Percentiles rank a stretch among this genome's conserved stretches.
phyloP scores from a whole-genome alignment of 2,329 filamentous ascomycete species.

The Diplocarpon mali region DNA sequence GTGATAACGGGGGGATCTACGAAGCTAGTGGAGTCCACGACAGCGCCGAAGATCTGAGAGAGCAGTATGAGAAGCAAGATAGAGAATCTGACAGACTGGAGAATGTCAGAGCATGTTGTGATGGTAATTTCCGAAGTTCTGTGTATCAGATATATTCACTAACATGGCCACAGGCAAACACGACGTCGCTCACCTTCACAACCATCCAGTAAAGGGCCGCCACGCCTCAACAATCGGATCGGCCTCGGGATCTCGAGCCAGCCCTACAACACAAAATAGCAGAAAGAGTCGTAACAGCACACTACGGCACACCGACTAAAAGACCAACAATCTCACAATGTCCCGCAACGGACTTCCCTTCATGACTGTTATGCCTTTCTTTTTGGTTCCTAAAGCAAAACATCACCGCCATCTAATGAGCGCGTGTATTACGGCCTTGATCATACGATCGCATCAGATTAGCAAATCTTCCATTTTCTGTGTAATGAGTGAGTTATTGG shows the following conservation, averaged over 20 bases:
- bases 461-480: too few species aligned
- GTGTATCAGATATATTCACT: constrained; percentile 8
- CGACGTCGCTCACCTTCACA: constrained; percentile 53
- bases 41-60: constrained; percentile 71
- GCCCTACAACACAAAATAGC: constrained; percentile 2
- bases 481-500: too few species aligned
- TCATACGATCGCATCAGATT: constrained; percentile 1
- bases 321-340: constrained; percentile 1
- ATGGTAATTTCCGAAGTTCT: constrained; percentile 54
- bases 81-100: constrained; percentile 70
- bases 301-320: constrained; percentile 17
- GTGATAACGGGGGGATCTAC: constrained; percentile 37
- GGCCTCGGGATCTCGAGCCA: constrained; percentile 13
- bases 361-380: constrained; percentile 18
- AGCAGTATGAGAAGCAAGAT: constrained; percentile 69
- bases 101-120: constrained; percentile 94
- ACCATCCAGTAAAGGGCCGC: constrained; percentile 36
- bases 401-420: constrained; percentile 12
- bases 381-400: constrained; percentile 7
- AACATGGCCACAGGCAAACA: constrained; percentile 50
- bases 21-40: constrained; percentile 51
- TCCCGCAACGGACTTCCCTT: constrained; percentile 11
- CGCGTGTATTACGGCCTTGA: constrained; percentile 10
- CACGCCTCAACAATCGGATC: constrained; percentile 18
- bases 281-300: constrained; percentile 16